Percentiles rank a stretch among this genome's conserved stretches.
Evolutionary conservation across 306 rosid species (phyloP).

Genomic region (Trichosanthes truncata): DNA sequence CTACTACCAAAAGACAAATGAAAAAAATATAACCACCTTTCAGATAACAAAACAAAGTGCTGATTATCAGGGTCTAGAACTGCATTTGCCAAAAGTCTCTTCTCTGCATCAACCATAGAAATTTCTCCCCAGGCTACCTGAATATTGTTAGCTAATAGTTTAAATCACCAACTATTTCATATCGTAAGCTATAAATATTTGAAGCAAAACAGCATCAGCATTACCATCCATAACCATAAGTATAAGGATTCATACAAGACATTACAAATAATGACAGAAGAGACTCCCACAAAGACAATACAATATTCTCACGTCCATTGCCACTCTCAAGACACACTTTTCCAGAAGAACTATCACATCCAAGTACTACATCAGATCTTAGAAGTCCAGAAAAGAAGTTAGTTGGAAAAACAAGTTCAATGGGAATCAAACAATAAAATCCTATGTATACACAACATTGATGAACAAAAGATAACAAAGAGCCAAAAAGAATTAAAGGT

Average conservation of each 20-base stretch:
- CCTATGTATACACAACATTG: background rate
- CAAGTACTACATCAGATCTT: conserved; percentile 3
- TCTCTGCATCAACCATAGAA: conserved; percentile 98
- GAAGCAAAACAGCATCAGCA: background rate
- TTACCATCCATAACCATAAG: background rate
- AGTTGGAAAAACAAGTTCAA: background rate
- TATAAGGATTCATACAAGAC: background rate
- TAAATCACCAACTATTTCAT: background rate
- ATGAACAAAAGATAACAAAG: background rate
- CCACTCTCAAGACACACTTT: background rate
- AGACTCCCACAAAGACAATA: background rate
- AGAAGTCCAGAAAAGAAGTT: background rate
- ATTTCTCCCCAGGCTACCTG: conserved; percentile 99
- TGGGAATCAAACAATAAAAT: background rate
- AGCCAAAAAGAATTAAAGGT: background rate
- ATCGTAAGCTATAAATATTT: background rate
- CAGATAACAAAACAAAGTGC: conserved; percentile 92
- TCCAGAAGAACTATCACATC: conserved; percentile 1
- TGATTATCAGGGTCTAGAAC: conserved; percentile 84
- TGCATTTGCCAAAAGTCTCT: conserved; percentile 73
- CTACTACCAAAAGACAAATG: background rate
- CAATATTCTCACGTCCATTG: background rate
- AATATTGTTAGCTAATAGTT: conserved; percentile 10
- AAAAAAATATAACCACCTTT: conserved; percentile 48
- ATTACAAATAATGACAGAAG: background rate